Evolutionary conservation across 176 grass and related monocot species (phyloP).

Genomic region (Lolium perenne): DNA sequence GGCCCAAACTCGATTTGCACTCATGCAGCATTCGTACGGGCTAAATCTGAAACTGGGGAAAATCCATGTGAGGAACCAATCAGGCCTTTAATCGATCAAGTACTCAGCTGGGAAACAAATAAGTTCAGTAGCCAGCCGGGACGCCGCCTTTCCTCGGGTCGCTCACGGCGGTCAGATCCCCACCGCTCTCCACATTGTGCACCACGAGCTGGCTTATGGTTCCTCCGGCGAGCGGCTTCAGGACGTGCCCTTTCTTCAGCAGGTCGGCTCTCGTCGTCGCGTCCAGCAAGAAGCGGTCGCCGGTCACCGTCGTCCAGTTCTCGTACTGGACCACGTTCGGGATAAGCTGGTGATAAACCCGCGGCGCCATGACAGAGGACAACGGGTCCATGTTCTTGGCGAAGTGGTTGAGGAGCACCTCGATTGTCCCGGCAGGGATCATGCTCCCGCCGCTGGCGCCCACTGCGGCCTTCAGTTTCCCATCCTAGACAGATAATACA

Average conservation of each 20-base stretch:
- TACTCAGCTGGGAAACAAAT: background rate
- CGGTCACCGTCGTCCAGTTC: constrained; percentile 94
- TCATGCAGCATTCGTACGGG: no score
- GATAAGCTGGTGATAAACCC: constrained; percentile 88
- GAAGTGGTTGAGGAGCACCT: constrained; percentile 91
- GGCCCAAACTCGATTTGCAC: no score
- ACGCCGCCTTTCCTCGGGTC: constrained; percentile 96
- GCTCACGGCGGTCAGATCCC: constrained; percentile 73
- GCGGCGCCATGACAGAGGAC: constrained; percentile 78
- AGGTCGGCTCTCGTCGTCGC: constrained; percentile 68
- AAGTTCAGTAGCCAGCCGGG: constrained; percentile 81
- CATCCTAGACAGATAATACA: constrained; percentile 51
- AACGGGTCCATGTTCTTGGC: constrained; percentile 73
- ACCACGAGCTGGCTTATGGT: constrained; percentile 88
- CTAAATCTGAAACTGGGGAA: no score
- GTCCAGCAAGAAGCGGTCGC: constrained; percentile 75
- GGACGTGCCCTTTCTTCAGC: constrained; percentile 68
- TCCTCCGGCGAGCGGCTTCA: constrained; percentile 71
- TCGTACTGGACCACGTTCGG: constrained; percentile 90
- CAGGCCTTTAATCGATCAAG: no score
- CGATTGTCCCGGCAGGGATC: constrained; percentile 72
- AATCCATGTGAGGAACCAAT: no score
- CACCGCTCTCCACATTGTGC: constrained; percentile 54
- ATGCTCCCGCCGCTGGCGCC: constrained; percentile 85
- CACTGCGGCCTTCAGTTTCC: constrained; percentile 63